Conservation (phyloP, 345 rosid genomes). For the Acer campestre region DNA sequence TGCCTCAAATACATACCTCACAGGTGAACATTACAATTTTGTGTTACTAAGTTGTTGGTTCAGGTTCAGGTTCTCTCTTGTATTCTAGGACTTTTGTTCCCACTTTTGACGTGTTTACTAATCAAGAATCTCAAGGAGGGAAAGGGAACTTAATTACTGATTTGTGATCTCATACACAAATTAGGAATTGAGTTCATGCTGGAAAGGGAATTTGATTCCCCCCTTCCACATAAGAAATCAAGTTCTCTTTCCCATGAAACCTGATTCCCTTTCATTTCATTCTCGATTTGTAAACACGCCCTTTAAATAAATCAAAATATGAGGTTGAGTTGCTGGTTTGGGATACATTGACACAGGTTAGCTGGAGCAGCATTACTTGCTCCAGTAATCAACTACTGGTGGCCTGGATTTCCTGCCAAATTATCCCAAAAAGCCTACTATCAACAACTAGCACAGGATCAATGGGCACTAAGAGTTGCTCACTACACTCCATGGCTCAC, state of each 20-base stretch:
- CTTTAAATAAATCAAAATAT: not conserved
- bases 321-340: not conserved
- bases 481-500: slow-evolving; percentile 54
- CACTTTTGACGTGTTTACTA: too few relatives aligned
- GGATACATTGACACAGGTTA: slow-evolving; percentile 46
- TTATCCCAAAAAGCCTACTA: slow-evolving; percentile 38
- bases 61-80: too few relatives aligned
- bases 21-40: slow-evolving; percentile 21
- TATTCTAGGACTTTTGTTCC: not conserved
- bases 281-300: too few relatives aligned
- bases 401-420: slow-evolving; percentile 54
- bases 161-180: too few relatives aligned
- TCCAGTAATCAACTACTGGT: slow-evolving; percentile 59
- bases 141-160: too few relatives aligned
- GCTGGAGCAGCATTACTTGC: slow-evolving; percentile 56
- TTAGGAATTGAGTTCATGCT: too few relatives aligned
- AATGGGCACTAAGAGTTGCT: slow-evolving; percentile 54
- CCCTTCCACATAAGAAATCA: too few relatives aligned
- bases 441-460: slow-evolving; percentile 41
- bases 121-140: too few relatives aligned
- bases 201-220: too few relatives aligned
- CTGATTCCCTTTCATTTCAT: too few relatives aligned
- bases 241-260: too few relatives aligned
- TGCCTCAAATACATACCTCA: slow-evolving; percentile 61
- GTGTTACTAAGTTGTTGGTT: not conserved